phyloP scores from a whole-genome alignment of 2,329 filamentous ascomycete species.

The Aspergillus texensis region DNA sequence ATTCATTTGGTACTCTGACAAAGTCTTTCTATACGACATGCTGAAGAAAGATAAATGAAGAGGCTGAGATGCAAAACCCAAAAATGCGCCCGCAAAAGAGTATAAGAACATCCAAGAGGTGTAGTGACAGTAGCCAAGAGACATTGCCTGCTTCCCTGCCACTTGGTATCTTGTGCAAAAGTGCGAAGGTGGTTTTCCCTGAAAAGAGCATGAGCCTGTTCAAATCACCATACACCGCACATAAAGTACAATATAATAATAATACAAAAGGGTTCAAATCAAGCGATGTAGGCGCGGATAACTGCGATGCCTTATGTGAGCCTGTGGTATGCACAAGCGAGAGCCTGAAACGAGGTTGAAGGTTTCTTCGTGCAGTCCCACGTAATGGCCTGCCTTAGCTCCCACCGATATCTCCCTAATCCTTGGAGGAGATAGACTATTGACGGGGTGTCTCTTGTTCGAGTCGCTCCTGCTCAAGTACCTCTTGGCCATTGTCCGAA shows the following conservation, averaged over 20 bases:
- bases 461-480: constrained; percentile 28
- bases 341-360: not conserved
- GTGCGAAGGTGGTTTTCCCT: not conserved
- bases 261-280: constrained; percentile 16
- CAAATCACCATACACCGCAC: constrained; percentile 11
- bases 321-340: not conserved
- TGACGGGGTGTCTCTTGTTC: constrained; percentile 18
- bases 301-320: not conserved
- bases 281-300: not conserved
- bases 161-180: constrained; percentile 5
- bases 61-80: constrained; percentile 21
- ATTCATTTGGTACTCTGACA: not conserved
- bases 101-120: constrained; percentile 8
- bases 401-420: not conserved
- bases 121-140: not conserved
- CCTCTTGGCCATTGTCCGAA: constrained; percentile 39
- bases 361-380: not conserved
- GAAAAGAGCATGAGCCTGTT: not conserved
- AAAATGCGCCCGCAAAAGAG: constrained; percentile 22
- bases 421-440: constrained; percentile 13
- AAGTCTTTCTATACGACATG: not conserved
- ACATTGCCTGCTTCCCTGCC: not conserved
- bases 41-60: constrained; percentile 10
- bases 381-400: not conserved
- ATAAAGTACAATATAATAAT: constrained; percentile 25